Base-by-base conservation (phyloP, 2,329 filamentous ascomycete species). In the Fusarium pseudocircinatum region DNA sequence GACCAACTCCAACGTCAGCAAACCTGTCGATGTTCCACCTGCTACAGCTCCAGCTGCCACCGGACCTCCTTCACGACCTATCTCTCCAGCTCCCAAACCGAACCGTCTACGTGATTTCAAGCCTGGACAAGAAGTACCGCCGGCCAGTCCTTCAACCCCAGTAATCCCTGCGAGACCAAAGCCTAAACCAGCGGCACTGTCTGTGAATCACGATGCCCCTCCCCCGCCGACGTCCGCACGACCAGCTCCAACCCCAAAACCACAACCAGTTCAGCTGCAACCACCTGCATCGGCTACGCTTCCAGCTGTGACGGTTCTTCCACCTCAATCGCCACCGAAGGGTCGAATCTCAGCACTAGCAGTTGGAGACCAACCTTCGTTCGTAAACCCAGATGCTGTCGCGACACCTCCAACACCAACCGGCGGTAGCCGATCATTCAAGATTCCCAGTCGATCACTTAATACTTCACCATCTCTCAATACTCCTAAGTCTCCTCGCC, bases 241-340 rank as follows among this genome's bases (percentile, higher is more conserved):
- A 59, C 79, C 77, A 44, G 70, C 67, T 10, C 70, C 75, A 11
- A 60, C 70, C 28, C 44, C 70, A 28, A 81, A 79, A 63, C 69
- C 78, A 47, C 74, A 74, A 44, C 39, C 63, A 44, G 18, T 56
- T n/a, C 73, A 72, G 32, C 69, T 63, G n/a, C 73, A 75, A 26
- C 70, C 74, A 37, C 58, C 64, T n/a, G 66, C 69, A 20, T 63
- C 67, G 24, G 75, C 78, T 36, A 81, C 81, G n/a, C 87, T 91
- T 36, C 93, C 93, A 24, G 87, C 91, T 37, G 89, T 95, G 65
- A 89, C 87, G 10, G 84, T 95, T 52, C 88, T 94, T 61, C 92
- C 93, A 47, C 93, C 93, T 10, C 87, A 87, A 58, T 94, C 93
- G 16, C 92, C 93, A 1, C 88, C 90, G 3, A 92, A 90, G 72